Conservation (phyloP, 148 eudicot species). For the Oxyria digyna region DNA sequence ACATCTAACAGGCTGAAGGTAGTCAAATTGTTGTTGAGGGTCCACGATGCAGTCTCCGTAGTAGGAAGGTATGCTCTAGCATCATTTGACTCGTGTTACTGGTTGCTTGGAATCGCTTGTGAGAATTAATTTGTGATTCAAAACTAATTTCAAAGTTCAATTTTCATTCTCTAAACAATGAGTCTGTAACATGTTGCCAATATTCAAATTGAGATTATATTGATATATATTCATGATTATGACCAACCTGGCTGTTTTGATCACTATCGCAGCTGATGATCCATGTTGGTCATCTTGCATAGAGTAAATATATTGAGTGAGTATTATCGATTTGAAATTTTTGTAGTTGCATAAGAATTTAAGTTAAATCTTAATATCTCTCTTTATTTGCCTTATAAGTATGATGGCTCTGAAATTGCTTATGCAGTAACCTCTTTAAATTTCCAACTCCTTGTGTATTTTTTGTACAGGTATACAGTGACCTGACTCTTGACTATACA, state of each 20-base stretch:
- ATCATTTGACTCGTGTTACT: neutral
- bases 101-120: neutral
- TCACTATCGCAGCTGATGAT: too few relatives aligned
- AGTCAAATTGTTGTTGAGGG: too few relatives aligned
- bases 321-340: neutral
- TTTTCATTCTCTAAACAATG: neutral
- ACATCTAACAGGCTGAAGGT: too few relatives aligned
- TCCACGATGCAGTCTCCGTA: too few relatives aligned
- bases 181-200: neutral
- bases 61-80: too few relatives aligned
- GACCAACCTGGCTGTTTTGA: too few relatives aligned
- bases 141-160: neutral
- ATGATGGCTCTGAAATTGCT: neutral
- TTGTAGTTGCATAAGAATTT: neutral
- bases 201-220: neutral
- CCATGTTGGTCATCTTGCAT: neutral
- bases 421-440: slow-evolving; percentile 4
- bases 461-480: slow-evolving; percentile 74
- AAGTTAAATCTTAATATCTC: neutral
- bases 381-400: neutral
- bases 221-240: neutral
- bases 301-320: neutral
- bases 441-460: neutral
- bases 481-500: slow-evolving; percentile 64
- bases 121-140: neutral